These are phyloP conservation scores for Hyphopichia buzzinii DNA, from an alignment of 1,139 yeast genomes.

Conservation along the genomic window DNA sequence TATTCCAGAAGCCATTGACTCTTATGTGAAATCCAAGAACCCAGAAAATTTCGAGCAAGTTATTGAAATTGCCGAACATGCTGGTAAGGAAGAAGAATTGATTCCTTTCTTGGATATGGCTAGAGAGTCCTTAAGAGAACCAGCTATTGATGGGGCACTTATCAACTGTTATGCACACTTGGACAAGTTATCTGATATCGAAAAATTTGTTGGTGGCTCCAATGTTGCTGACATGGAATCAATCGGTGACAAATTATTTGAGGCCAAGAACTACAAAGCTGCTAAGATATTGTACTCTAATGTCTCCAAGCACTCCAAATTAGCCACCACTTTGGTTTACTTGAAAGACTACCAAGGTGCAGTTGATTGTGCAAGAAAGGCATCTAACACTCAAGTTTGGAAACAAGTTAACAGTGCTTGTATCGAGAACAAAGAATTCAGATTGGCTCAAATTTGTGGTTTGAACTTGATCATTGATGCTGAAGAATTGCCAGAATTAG, in stretches of 20 bases:
- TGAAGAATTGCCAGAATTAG: constrained; percentile 91
- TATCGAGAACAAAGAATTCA: constrained; percentile 91
- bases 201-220: constrained; percentile 76
- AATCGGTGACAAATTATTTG: constrained; percentile 90
- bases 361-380: constrained; percentile 98
- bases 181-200: constrained; percentile 75
- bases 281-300: constrained; percentile 86
- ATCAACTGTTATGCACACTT: constrained; percentile 83
- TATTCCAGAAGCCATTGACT: constrained; percentile 85
- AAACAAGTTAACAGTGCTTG: constrained; percentile 97
- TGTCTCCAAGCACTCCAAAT: constrained; percentile 90
- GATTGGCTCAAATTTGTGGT: constrained; percentile 98
- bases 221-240: constrained; percentile 91
- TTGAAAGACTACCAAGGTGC: constrained; percentile 93
- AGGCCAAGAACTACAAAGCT: constrained; percentile 81
- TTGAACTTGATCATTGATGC: constrained; percentile 95
- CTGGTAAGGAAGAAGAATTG: constrained; percentile 94
- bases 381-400: constrained; percentile 93
- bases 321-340: constrained; percentile 93
- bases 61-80: constrained; percentile 92
- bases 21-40: constrained; percentile 87
- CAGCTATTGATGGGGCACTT: constrained; percentile 87
- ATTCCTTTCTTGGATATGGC: constrained; percentile 89
- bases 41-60: constrained; percentile 90
- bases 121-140: constrained; percentile 88